Evolutionary conservation across 331 rosid species (phyloP), one percentile per base, ranked within the genome.

Genomic region (Pyracantha coccinea): DNA sequence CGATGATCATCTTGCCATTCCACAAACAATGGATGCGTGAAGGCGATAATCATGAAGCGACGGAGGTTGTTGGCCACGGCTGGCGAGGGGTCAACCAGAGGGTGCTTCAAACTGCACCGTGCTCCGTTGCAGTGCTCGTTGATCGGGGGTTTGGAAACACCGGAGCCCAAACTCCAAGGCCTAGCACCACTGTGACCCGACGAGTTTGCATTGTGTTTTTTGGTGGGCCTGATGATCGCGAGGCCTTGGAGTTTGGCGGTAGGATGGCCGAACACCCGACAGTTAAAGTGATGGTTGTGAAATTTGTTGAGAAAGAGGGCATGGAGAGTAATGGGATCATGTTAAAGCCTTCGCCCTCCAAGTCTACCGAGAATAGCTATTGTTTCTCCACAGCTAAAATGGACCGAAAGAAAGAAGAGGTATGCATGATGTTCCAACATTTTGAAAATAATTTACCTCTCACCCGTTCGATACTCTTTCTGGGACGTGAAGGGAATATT

Each of bases 151-250:
- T 79, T 14, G 86, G 89, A 0, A 67, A 9, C 21, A 6, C 14
- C n/a, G 76, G 74, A 52, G 4, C 73, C 2, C 79, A 53, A n/a
- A n/a, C n/a, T n/a, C n/a, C n/a, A n/a, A n/a, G n/a, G n/a, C n/a
- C n/a, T n/a, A n/a, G n/a, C n/a, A n/a, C n/a, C n/a, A n/a, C n/a
- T n/a, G n/a, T n/a, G n/a, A n/a, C n/a, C n/a, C n/a, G n/a, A 35
- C 59, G 75, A 9, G 58, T 90, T 1, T 87, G 92, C 25, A 25
- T 93, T 2, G 17, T 89, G 14, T 93, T 91, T 71, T 89, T 93
- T 1, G 96, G 98, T 52, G 98, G 98, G 61, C 97, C 98, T 2
- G 97, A 93, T 73, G 96, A 91, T 44, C 88, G 96, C 0, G 93
- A 93, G 82, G 93, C 91, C 19, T 55, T 91, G 65, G 89, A 86